A percentile compares a stretch with the other conserved stretches of the same genome.
Evolutionary conservation across 2,329 filamentous ascomycete species (phyloP).

Genomic region (Aureobasidium sp.): DNA sequence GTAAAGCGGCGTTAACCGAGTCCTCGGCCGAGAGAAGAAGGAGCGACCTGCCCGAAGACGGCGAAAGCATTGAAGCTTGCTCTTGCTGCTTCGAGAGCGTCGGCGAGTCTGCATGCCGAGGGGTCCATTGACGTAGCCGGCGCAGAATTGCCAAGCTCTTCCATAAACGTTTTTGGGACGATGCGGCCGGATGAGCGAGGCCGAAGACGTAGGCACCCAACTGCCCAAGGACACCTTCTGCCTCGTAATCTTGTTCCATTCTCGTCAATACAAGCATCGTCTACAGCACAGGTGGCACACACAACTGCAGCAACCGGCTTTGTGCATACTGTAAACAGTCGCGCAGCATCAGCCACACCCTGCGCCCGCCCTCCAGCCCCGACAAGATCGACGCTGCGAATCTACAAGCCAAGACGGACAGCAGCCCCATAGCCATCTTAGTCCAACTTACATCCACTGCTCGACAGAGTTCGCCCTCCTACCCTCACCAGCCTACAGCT

Average conservation of each 20-base stretch:
- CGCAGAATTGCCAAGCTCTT: neutral
- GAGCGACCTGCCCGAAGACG: neutral
- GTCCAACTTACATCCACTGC: neutral
- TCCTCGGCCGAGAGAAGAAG: neutral
- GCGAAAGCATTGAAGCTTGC: neutral
- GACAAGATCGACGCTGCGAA: neutral
- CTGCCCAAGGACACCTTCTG: neutral
- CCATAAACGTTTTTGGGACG: constrained; percentile 3
- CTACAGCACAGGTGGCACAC: neutral
- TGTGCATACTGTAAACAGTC: neutral
- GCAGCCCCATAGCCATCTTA: neutral
- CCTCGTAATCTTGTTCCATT: neutral
- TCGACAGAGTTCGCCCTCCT: neutral
- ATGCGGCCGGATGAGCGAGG: neutral
- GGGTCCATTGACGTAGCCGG: neutral
- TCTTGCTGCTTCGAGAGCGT: neutral
- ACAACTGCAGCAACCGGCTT: neutral
- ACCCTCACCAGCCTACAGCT: neutral
- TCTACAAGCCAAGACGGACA: neutral
- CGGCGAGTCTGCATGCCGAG: neutral
- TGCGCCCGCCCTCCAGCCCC: neutral
- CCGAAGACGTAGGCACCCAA: neutral
- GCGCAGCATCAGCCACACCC: neutral
- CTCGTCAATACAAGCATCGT: neutral
- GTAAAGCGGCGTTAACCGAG: neutral